Evolutionary conservation across 805 yeast genomes (phyloP).

Genomic region (Schwanniomyces occidentalis): DNA sequence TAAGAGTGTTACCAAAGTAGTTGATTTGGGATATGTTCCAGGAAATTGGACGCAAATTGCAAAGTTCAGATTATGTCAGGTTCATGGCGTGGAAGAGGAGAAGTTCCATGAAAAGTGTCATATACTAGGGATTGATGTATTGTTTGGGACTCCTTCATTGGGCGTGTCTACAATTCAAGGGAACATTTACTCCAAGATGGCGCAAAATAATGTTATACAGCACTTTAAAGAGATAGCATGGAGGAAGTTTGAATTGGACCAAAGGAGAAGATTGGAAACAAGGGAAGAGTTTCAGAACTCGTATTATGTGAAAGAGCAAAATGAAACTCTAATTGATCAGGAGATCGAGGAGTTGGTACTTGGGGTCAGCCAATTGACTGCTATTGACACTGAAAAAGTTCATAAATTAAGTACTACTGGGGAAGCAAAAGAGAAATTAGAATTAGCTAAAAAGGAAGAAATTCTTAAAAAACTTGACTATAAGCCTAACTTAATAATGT

Average conservation of each 20-base stretch:
- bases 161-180: conserved; percentile 87
- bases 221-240: conserved; percentile 31
- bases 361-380: conserved; percentile 1
- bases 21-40: conserved; percentile 43
- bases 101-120: conserved; percentile 31
- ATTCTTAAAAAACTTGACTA: conserved; percentile 14
- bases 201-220: conserved; percentile 22
- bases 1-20: conserved; percentile 25
- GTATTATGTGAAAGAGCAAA: conserved; percentile 28
- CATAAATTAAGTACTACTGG: conserved; percentile 6
- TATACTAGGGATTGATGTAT: conserved; percentile 51
- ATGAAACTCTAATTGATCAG: conserved; percentile 21
- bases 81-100: conserved; percentile 28
- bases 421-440: conserved; percentile 5
- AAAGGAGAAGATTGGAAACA: conserved; percentile 1
- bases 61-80: conserved; percentile 23
- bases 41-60: conserved; percentile 42
- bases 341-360: conserved; percentile 19
- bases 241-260: conserved; percentile 9
- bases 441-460: conserved; percentile 8
- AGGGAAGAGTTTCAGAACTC: conserved; percentile 19
- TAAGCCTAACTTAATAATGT: conserved; percentile 36
- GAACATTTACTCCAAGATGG: conserved; percentile 63
- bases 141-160: conserved; percentile 74
- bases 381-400: background rate